Evolutionary conservation across 2,329 filamentous ascomycete genomes (phyloP).

Genomic region (Neopestalotiopsis sp.): DNA sequence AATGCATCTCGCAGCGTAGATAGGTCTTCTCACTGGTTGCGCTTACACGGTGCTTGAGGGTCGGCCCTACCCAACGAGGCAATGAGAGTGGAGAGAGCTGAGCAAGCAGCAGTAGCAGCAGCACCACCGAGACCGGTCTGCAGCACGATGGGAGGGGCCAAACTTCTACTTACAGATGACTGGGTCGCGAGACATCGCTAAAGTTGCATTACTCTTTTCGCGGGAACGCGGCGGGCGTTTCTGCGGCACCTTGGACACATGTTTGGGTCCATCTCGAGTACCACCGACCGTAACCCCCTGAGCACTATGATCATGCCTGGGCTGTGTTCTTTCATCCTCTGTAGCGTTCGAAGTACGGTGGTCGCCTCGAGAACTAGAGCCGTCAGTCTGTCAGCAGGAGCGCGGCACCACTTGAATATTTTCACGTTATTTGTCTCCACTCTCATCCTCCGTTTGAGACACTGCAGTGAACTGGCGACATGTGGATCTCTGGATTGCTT

Average conservation of each 20-base stretch:
- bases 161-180: not conserved
- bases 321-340: too few relatives aligned
- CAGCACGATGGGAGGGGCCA: not conserved
- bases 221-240: not conserved
- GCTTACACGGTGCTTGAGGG: too few relatives aligned
- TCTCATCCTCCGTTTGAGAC: not conserved
- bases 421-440: not conserved
- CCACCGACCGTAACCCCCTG: not conserved
- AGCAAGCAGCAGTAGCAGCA: not conserved
- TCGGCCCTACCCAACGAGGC: too few relatives aligned
- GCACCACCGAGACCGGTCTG: not conserved
- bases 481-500: conserved; percentile 1
- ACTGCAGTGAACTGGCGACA: not conserved
- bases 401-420: not conserved
- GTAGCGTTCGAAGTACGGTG: too few relatives aligned
- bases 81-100: not conserved
- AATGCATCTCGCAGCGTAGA: too few relatives aligned
- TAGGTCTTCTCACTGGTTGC: too few relatives aligned
- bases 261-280: not conserved
- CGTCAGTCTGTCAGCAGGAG: not conserved
- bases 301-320: too few relatives aligned
- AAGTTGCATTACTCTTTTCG: not conserved
- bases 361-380: not conserved
- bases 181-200: not conserved
- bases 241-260: not conserved